Percentiles rank a stretch among this genome's conserved stretches.
These are phyloP conservation scores for Fusarium chuoi DNA, from an alignment of 2,329 filamentous ascomycete species.

Conservation along the genomic window DNA sequence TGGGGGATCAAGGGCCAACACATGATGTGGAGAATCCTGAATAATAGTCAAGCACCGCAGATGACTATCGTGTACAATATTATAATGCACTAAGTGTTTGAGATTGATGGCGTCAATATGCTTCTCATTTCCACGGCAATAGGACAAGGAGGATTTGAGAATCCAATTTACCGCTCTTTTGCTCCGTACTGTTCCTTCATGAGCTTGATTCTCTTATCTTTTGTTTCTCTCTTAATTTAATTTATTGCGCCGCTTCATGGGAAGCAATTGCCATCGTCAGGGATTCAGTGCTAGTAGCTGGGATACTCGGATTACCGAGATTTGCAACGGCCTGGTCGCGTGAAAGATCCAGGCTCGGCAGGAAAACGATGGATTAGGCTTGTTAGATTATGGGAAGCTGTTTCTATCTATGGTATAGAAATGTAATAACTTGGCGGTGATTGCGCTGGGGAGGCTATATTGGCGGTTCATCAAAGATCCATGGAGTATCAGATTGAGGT, in stretches of 20 bases:
- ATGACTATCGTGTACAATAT: neutral
- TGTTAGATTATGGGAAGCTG: slow-evolving; percentile 6
- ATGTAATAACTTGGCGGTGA: slow-evolving; percentile 13
- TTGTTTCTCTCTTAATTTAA: slow-evolving; percentile 1
- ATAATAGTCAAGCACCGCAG: neutral
- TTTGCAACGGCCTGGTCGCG: slow-evolving; percentile 33
- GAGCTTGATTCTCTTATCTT: slow-evolving; percentile 1
- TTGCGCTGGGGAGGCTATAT: slow-evolving; percentile 8
- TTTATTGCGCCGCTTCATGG: neutral
- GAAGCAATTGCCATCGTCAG: slow-evolving; percentile 6
- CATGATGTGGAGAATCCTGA: slow-evolving; percentile 17
- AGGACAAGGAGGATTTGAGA: neutral
- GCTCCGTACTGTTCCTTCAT: neutral
- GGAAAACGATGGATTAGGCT: neutral
- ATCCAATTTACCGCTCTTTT: neutral
- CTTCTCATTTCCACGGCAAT: slow-evolving; percentile 1
- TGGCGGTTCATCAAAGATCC: slow-evolving; percentile 9
- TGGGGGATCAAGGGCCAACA: slow-evolving; percentile 4
- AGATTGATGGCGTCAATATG: slow-evolving; percentile 16
- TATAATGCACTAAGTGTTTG: slow-evolving; percentile 22
- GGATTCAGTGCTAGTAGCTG: slow-evolving; percentile 10
- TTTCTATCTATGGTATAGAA: slow-evolving; percentile 37
- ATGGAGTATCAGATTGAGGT: slow-evolving; percentile 1
- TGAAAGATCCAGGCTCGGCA: neutral
- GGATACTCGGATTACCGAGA: slow-evolving; percentile 37